Evolutionary conservation across 202 grass and related monocot genomes (phyloP), one percentile per base, ranked within the genome.

Genomic region (Eragrostis tef): DNA sequence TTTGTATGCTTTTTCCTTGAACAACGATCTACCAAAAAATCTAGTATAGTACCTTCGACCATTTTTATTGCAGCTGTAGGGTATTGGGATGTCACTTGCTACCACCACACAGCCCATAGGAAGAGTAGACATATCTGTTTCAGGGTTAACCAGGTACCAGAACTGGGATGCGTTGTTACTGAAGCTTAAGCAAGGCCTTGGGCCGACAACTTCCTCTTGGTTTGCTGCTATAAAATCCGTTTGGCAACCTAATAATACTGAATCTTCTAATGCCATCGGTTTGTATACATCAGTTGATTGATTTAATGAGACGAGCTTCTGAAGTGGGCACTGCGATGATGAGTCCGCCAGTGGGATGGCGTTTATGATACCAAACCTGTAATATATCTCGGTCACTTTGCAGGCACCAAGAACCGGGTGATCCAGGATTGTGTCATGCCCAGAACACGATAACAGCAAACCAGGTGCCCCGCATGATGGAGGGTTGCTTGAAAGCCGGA

Each of bases 371-470:
- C 17, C 1, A 11, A 0, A 0, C 0, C 11, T n/a, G 53, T 92
- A 88, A 52, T 79, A 15, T 49, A 91, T 88, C 0, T 25, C 17
- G n/a, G 8, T 74, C n/a, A 88, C 83, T 71, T 86, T 88, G 67
- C 76, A 85, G 4, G 54, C 1, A 3, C 86, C 86, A 25, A 82
- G 62, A 25, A 74, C 51, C 26, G 73, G 89, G 42, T 82, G 74
- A 14, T 62, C 13, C 34, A 92, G 74, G 74, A 92, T 72, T 8
- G 83, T 77, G 20, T 86, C 79, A 8, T 82, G 69, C 13, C 75
- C 57, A 17, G 46, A 82, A 64, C 85, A 91, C 5, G 77, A 72
- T 16, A 91, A 22, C 66, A 68, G n/a, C 77, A 76, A 64, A 3
- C 85, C 71, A 25, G 48, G 39, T 6, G 12, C 45, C 0, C 89